Conservation (phyloP, 2,329 filamentous ascomycete species). For the Botryotinia calthae region DNA sequence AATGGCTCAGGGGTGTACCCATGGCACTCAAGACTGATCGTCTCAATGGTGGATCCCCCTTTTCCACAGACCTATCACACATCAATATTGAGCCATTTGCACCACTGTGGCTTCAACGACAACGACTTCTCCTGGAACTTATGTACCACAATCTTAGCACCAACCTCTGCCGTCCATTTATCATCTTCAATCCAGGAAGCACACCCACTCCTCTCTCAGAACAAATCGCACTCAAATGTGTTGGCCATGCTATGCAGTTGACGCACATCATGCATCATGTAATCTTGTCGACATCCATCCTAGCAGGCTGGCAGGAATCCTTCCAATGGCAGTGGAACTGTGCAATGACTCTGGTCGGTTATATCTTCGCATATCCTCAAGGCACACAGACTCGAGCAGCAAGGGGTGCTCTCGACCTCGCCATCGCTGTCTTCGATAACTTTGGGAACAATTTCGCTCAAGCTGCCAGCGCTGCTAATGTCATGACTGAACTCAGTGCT, state of each 20-base stretch:
- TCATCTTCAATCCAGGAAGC: slow-evolving; percentile 38
- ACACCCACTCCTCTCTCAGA: slow-evolving; percentile 33
- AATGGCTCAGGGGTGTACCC: slow-evolving; percentile 42
- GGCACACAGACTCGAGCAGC: slow-evolving; percentile 35
- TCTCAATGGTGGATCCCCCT: slow-evolving; percentile 35
- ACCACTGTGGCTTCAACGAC: slow-evolving; percentile 45
- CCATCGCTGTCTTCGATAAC: slow-evolving; percentile 41
- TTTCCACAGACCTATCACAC: slow-evolving; percentile 42
- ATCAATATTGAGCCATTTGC: slow-evolving; percentile 40
- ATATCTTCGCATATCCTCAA: slow-evolving; percentile 42
- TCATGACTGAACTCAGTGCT: slow-evolving; percentile 37
- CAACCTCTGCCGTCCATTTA: slow-evolving; percentile 43
- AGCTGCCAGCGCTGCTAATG: slow-evolving; percentile 39
- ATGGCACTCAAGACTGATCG: slow-evolving; percentile 41
- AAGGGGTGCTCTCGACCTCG: slow-evolving; percentile 39
- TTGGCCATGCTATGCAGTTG: slow-evolving; percentile 41
- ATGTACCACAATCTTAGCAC: slow-evolving; percentile 44
- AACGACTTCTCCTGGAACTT: slow-evolving; percentile 45
- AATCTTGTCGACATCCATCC: slow-evolving; percentile 37
- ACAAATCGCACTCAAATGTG: slow-evolving; percentile 35
- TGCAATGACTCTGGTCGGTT: slow-evolving; percentile 43
- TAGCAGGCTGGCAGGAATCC: slow-evolving; percentile 42
- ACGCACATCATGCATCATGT: slow-evolving; percentile 43
- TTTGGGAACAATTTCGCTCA: slow-evolving; percentile 40
- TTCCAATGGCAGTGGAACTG: slow-evolving; percentile 48